Base-by-base conservation (phyloP, 257 asterid species). In the Lithospermum erythrorhizon region DNA sequence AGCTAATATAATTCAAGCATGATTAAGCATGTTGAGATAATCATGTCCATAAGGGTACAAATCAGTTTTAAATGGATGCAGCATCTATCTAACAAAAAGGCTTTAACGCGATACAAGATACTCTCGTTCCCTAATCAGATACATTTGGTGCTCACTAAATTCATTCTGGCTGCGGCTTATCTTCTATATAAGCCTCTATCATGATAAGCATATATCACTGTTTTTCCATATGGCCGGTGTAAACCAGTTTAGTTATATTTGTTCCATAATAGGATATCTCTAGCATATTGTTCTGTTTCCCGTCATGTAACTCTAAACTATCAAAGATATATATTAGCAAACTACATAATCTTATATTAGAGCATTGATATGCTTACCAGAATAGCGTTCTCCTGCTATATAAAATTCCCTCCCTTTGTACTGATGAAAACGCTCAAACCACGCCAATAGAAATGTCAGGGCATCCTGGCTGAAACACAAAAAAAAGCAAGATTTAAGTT, bases 381-480 rank as follows among this genome's bases (percentile, higher is more conserved):
- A 97, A 67, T 91, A 91, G 76, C 98, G 88, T 73, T 91, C 98
- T 71, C 98, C 98, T 53, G 85, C 23, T 47, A 89, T 62, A 65
- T 86, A 93, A 83, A 93, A 81, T 20, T 89, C 98, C 21, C 82
- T 81, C 72, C 85, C 94, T 78, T 69, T 84, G 76, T 84, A 93
- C 75, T 86, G 90, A 16, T 94, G 98, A 71, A 89, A 93, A 66
- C 95, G 90, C 61, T 89, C 82, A 49, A 93, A 76, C 98, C 98
- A 93, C 66, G 76, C 61, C 76, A 79, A 66, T 48, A 93, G 68
- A 74, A 93, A 93, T 64, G 58, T 73, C 10, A 89, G 72, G 80
- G 82, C 83, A 58, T 93, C 98, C 2, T 78, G 69, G 98, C 97
- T 93, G 95, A 76, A 66, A 72, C 61, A 59, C 61, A 59, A 55